phyloP scores from a whole-genome alignment of 768 basidiomycete species.

The Multifurca ochricompacta region DNA sequence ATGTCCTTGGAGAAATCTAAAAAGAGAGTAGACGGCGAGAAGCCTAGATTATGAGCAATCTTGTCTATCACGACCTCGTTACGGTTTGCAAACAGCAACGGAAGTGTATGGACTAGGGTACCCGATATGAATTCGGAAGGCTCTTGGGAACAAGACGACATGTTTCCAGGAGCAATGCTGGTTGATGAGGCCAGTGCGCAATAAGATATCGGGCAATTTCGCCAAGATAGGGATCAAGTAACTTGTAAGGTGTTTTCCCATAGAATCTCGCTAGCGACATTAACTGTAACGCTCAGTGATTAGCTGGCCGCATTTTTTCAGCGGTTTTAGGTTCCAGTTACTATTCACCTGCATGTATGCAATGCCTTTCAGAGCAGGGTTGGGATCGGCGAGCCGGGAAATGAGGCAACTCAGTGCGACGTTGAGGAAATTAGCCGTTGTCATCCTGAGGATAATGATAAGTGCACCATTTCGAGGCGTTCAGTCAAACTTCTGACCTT shows the following conservation, averaged over 20 bases:
- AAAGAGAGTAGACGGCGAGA: slow-evolving; percentile 42
- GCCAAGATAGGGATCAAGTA: slow-evolving; percentile 64
- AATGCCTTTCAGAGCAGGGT: slow-evolving; percentile 59
- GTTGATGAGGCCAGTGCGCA: slow-evolving; percentile 48
- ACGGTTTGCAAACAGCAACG: slow-evolving; percentile 56
- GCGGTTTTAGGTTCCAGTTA: not conserved
- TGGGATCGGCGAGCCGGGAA: slow-evolving; percentile 56
- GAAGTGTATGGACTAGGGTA: slow-evolving; percentile 58
- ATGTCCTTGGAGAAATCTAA: slow-evolving; percentile 51
- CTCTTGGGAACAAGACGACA: slow-evolving; percentile 60
- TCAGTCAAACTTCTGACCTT: slow-evolving; percentile 27
- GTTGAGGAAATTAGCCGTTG: slow-evolving; percentile 45
- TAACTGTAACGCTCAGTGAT: slow-evolving; percentile 38
- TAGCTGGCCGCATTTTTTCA: slow-evolving; percentile 10
- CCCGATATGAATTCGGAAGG: slow-evolving; percentile 54
- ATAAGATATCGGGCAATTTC: slow-evolving; percentile 61
- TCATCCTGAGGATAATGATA: slow-evolving; percentile 31
- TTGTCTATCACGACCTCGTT: slow-evolving; percentile 51
- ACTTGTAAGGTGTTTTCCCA: slow-evolving; percentile 53
- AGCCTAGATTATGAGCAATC: slow-evolving; percentile 47
- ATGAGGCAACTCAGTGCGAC: slow-evolving; percentile 56
- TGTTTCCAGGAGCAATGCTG: slow-evolving; percentile 49
- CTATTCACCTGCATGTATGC: slow-evolving; percentile 57
- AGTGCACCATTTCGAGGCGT: not conserved
- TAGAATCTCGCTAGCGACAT: slow-evolving; percentile 47